A percentile compares a stretch with the other conserved stretches of the same genome.
Conservation (phyloP, 768 basidiomycete genomes). For the Wakefieldia striispora region DNA sequence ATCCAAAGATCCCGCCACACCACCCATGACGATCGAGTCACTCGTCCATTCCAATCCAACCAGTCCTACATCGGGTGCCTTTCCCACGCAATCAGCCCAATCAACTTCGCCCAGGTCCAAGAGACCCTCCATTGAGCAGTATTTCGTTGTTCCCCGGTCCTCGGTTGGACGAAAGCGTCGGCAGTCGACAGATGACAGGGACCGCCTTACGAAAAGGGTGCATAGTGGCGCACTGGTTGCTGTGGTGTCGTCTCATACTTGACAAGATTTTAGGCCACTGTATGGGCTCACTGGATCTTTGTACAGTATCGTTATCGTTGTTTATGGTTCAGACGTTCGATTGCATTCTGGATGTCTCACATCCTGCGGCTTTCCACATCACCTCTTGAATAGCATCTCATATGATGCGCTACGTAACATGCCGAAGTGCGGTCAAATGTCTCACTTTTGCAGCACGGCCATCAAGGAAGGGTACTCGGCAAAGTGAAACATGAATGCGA, state of each 20-base stretch:
- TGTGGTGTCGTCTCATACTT: conserved; percentile 16
- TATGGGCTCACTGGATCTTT: conserved; percentile 9
- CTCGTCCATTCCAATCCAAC: conserved; percentile 70
- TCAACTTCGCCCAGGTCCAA: conserved; percentile 19
- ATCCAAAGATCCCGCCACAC: conserved; percentile 29
- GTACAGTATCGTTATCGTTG: conserved; percentile 31
- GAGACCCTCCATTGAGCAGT: conserved; percentile 37
- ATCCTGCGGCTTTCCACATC: neutral
- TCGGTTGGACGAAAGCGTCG: conserved; percentile 25
- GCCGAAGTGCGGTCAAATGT: neutral
- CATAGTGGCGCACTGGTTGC: conserved; percentile 12
- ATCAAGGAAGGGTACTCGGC: neutral
- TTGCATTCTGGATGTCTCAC: conserved; percentile 3
- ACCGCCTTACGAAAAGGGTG: conserved; percentile 23
- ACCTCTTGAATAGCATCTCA: neutral
- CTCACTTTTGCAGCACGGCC: conserved; percentile 1
- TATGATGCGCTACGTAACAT: neutral
- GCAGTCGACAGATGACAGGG: conserved; percentile 26
- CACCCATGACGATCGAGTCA: conserved; percentile 59
- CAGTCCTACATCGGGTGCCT: conserved; percentile 45
- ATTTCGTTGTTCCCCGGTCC: conserved; percentile 30
- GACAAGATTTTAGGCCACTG: conserved; percentile 2
- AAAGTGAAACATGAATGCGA: conserved; percentile 11
- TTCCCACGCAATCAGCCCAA: conserved; percentile 7
- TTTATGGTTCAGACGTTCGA: conserved; percentile 3